Evolutionary conservation across 805 yeast species (phyloP).

Genomic region (Yamadazyma kitorensis): DNA sequence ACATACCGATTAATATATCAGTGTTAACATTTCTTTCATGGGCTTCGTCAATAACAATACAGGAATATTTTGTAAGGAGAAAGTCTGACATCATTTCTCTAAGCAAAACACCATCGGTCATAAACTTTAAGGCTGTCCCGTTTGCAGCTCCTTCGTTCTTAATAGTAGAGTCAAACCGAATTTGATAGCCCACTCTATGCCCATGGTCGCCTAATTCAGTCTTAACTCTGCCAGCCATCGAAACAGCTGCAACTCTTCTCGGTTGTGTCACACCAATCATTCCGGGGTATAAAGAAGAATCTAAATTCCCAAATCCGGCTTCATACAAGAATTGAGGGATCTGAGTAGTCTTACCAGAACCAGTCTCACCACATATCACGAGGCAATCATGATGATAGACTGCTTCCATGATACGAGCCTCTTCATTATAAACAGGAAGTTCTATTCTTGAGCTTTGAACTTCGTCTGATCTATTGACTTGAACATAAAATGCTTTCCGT

Average conservation of each 20-base stretch:
- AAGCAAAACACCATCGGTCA: conserved; percentile 93
- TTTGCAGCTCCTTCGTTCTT: conserved; percentile 43
- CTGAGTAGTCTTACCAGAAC: conserved; percentile 98
- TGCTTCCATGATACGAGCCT: conserved; percentile 93
- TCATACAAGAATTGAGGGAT: conserved; percentile 95
- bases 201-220: conserved; percentile 74
- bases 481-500: conserved; percentile 66
- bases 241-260: conserved; percentile 89
- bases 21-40: conserved; percentile 97
- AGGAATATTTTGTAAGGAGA: conserved; percentile 75
- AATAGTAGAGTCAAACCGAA: conserved; percentile 72
- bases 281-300: conserved; percentile 61
- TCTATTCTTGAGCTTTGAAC: conserved; percentile 67
- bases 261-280: conserved; percentile 97
- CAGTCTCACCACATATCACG: conserved; percentile 95
- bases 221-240: conserved; percentile 82
- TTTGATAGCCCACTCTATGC: conserved; percentile 71
- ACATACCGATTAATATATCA: conserved; percentile 91
- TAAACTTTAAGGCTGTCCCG: conserved; percentile 74
- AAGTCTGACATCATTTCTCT: conserved; percentile 93
- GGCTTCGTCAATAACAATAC: conserved; percentile 92
- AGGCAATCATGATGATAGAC: conserved; percentile 88
- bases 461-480: conserved; percentile 61
- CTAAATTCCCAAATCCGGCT: conserved; percentile 79
- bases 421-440: conserved; percentile 88